Percentiles rank a stretch among this genome's conserved stretches.
phyloP scores from a whole-genome alignment of 2,329 filamentous ascomycete species.

The Trichophyton simii region DNA sequence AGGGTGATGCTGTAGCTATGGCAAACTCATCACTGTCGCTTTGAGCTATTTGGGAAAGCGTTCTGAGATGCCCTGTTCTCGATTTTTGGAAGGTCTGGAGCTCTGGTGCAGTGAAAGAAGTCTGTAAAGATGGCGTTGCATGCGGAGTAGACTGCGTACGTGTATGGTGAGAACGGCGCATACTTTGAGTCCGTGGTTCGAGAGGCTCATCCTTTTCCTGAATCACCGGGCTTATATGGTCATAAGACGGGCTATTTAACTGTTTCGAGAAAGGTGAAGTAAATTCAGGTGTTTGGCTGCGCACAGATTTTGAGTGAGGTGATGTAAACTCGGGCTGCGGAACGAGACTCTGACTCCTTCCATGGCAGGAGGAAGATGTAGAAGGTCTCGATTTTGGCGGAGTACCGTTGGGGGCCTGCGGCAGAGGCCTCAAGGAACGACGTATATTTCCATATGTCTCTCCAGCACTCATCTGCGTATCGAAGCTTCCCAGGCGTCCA shows the following conservation, averaged over 20 bases:
- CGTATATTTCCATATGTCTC: conserved; percentile 60
- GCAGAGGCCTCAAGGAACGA: conserved; percentile 62
- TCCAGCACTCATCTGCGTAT: conserved; percentile 42
- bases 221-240: background rate
- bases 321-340: conserved; percentile 14
- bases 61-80: conserved; percentile 77
- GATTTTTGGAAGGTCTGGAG: conserved; percentile 74
- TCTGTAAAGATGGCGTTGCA: conserved; percentile 18
- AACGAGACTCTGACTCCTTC: conserved; percentile 47
- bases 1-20: conserved; percentile 63
- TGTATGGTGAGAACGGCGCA: conserved; percentile 21
- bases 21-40: conserved; percentile 66
- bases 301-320: background rate
- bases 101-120: conserved; percentile 45
- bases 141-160: conserved; percentile 22
- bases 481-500: conserved; percentile 15
- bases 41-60: conserved; percentile 70
- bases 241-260: background rate
- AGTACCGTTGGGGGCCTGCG: conserved; percentile 48
- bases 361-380: conserved; percentile 25
- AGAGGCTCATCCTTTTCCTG: background rate
- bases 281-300: conserved; percentile 15
- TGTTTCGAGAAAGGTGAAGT: background rate
- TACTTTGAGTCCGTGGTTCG: conserved; percentile 8
- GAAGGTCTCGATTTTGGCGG: conserved; percentile 25